Conservation (phyloP, 208 protist species). For the Trypanosoma avium region DNA sequence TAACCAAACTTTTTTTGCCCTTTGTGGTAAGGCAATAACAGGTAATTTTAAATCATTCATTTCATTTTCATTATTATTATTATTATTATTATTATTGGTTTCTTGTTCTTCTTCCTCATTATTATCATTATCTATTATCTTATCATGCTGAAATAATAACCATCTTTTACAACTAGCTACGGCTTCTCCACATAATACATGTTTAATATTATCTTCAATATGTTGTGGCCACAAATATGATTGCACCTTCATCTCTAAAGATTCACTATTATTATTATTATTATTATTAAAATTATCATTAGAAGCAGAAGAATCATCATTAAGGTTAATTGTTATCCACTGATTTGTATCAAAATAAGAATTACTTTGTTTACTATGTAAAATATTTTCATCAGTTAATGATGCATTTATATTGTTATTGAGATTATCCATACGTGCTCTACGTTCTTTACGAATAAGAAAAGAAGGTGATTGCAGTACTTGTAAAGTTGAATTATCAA, state of each 20-base stretch:
- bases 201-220: slow-evolving; percentile 34
- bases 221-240: slow-evolving; percentile 31
- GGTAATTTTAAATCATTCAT: background rate
- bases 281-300: background rate
- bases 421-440: background rate
- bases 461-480: background rate
- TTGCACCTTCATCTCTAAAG: slow-evolving; percentile 24
- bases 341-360: slow-evolving; percentile 1
- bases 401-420: background rate
- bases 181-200: slow-evolving; percentile 41
- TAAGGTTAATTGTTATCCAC: slow-evolving; percentile 18
- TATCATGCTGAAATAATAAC: slow-evolving; percentile 1
- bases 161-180: background rate
- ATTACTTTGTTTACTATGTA: too few species aligned
- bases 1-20: slow-evolving; percentile 27
- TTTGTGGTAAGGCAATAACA: slow-evolving; percentile 21
- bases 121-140: background rate
- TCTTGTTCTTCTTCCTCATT: background rate
- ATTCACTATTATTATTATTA: background rate
- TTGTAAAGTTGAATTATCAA: background rate
- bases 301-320: too few species aligned
- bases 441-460: background rate
- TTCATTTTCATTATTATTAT: background rate
- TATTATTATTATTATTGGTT: background rate
- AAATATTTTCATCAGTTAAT: too few species aligned